Conservation (phyloP, 176 grass and related monocot species). For the Oryza punctata region DNA sequence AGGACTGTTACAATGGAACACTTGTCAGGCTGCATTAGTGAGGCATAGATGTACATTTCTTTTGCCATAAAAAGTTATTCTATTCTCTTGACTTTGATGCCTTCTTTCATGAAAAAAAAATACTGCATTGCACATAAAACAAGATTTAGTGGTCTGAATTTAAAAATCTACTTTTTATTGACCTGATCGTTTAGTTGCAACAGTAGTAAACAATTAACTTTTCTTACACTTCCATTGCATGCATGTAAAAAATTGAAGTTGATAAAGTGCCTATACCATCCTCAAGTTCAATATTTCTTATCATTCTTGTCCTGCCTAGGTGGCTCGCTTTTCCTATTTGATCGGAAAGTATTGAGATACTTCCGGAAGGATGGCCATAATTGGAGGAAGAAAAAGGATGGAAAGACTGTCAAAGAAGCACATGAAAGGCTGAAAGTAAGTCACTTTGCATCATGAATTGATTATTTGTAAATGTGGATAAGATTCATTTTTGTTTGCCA, state of each 20-base stretch:
- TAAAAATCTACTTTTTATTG: neutral
- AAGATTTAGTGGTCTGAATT: neutral
- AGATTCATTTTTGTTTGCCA: neutral
- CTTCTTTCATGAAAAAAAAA: neutral
- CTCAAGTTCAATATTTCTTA: neutral
- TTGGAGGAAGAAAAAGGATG: constrained; percentile 74
- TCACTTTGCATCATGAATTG: neutral
- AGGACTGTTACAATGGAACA: neutral
- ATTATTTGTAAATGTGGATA: neutral
- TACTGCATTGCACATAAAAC: neutral
- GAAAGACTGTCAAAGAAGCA: constrained; percentile 72
- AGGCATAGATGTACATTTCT: neutral
- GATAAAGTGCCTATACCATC: constrained; percentile 15
- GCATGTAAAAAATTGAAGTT: neutral
- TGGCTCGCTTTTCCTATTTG: constrained; percentile 73
- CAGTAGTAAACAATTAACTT: neutral
- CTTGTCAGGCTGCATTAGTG: neutral
- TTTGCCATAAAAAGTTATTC: neutral
- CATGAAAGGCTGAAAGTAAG: constrained; percentile 75
- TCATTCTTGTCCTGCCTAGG: constrained; percentile 40
- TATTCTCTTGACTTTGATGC: neutral
- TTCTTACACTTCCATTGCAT: neutral
- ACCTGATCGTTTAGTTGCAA: constrained; percentile 9
- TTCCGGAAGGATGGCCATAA: constrained; percentile 73
- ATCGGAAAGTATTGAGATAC: constrained; percentile 67